A percentile compares a stretch with the other conserved stretches of the same genome.
Conservation (phyloP, 805 yeast species). For the Barnettozyma wickerhamii region DNA sequence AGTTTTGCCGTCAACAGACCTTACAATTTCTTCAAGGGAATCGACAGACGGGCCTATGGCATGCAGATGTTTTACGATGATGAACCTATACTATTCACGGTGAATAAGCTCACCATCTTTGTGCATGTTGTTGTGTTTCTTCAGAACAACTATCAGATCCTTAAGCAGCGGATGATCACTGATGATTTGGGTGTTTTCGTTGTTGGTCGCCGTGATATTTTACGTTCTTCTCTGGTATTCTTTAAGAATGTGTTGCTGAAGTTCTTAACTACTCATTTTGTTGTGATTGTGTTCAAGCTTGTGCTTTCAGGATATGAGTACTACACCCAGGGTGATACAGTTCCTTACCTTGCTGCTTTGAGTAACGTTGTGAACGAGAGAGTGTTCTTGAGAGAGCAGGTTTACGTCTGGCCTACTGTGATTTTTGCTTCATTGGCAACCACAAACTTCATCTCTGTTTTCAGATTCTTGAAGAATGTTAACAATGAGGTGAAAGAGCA, state of each 20-base stretch:
- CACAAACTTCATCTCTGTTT: not conserved
- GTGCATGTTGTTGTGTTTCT: constrained; percentile 5
- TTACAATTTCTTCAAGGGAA: constrained; percentile 5
- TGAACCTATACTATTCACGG: constrained; percentile 1
- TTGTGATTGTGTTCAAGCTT: constrained; percentile 17
- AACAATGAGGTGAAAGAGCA: constrained; percentile 52
- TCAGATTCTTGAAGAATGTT: constrained; percentile 17
- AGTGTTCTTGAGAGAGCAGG: not conserved
- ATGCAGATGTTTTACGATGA: not conserved
- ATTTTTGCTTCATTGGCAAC: constrained; percentile 2
- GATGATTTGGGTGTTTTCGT: not conserved
- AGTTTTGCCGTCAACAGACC: constrained; percentile 7
- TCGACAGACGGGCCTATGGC: not conserved
- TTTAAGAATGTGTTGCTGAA: constrained; percentile 3
- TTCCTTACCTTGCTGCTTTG: constrained; percentile 15
- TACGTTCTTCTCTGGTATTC: not conserved
- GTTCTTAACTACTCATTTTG: constrained; percentile 3
- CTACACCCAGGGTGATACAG: constrained; percentile 10
- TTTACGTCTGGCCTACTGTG: constrained; percentile 23
- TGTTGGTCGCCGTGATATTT: not conserved
- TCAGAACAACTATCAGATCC: constrained; percentile 1
- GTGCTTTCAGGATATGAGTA: constrained; percentile 18
- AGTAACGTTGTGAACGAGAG: constrained; percentile 8
- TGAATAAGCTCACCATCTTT: not conserved
- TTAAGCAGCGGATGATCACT: not conserved